Conservation (phyloP, 2,329 filamentous ascomycete species). For the Aspergillus pseudoviridinutans region DNA sequence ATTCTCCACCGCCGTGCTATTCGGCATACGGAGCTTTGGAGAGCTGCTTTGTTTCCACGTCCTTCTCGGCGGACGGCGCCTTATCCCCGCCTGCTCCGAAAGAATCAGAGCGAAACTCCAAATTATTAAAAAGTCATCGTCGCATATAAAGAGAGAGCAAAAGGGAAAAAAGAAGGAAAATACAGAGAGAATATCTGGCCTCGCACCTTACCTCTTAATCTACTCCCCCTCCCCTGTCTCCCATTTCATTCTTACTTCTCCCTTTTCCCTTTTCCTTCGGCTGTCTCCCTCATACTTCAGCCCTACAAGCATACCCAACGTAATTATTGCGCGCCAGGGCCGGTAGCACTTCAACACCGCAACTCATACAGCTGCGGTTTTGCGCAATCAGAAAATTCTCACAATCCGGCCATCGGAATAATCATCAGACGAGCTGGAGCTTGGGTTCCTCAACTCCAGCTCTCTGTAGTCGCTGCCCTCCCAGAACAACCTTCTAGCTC, state of each 20-base stretch:
- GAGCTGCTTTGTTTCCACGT: constrained; percentile 25
- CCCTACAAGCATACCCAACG: constrained; percentile 7
- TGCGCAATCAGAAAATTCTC: not conserved
- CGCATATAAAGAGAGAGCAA: not conserved
- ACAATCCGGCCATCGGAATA: not conserved
- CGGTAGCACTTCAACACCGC: not conserved
- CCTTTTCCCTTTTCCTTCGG: not conserved
- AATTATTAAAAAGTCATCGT: not conserved
- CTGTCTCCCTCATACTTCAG: constrained; percentile 12
- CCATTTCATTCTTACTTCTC: not conserved
- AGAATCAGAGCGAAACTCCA: constrained; percentile 11
- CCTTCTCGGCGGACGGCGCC: constrained; percentile 17
- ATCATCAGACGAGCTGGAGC: not conserved
- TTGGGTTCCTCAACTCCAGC: not conserved
- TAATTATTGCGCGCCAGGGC: not conserved
- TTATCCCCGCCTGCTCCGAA: constrained; percentile 29
- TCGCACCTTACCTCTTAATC: not conserved
- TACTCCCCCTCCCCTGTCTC: not conserved
- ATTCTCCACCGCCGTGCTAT: not conserved
- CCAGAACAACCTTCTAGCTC: not conserved
- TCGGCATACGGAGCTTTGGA: constrained; percentile 17
- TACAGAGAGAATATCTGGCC: not conserved
- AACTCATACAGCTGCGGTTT: not conserved
- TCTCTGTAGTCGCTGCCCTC: not conserved
- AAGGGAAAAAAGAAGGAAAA: constrained; percentile 4